Base-by-base conservation (phyloP, 768 basidiomycete genomes). In the Leccinum truebloodii region DNA sequence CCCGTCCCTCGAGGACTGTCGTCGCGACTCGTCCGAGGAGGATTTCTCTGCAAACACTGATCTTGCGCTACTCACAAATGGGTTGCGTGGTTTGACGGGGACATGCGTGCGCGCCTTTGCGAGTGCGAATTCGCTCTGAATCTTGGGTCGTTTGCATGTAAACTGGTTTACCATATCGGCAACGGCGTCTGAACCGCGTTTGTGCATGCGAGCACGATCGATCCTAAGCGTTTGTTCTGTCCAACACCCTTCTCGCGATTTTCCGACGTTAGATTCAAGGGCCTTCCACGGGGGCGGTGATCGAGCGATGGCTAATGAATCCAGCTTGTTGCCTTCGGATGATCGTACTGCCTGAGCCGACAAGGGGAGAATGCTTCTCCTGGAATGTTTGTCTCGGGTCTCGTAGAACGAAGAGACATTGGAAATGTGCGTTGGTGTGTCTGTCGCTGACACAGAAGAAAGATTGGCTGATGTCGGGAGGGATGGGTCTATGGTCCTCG, bases 261-360 rank as follows among this genome's bases (percentile, higher is more conserved):
- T 51, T 30, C 60, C 44, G 13, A 6, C 16, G 16, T 32, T 20
- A 3, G 48, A 26, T 18, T 50, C 26, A 4, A 22, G 49, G 49
- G 24, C 32, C 7, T 56, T 66, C 74, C 74, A 73, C 4, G 69
- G 61, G 22, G 71, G 73, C 3, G 73, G 72, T 5, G 55, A 35
- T 49, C 73, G 69, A 54, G 66, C 64, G 44, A 74, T 28, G 51
- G 73, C 74, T 48, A 74, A 30, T 28, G 67, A 63, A 50, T 75
- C 69, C 51, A 55, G 34, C 52, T 54, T 58, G 3, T 44, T 34
- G 34, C 57, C 55, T 41, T 64, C 22, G 37, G 53, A 55, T 32
- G 72, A 52, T 20, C 61, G 63, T 18, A 70, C 62, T 0, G 63
- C 66, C 51, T 64, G 67, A 16, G 65, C 64, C 16, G 59, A 61